These are phyloP conservation scores for Colletotrichum orchidophilum DNA, from an alignment of 2,329 filamentous ascomycete species.

Conservation along the genomic window DNA sequence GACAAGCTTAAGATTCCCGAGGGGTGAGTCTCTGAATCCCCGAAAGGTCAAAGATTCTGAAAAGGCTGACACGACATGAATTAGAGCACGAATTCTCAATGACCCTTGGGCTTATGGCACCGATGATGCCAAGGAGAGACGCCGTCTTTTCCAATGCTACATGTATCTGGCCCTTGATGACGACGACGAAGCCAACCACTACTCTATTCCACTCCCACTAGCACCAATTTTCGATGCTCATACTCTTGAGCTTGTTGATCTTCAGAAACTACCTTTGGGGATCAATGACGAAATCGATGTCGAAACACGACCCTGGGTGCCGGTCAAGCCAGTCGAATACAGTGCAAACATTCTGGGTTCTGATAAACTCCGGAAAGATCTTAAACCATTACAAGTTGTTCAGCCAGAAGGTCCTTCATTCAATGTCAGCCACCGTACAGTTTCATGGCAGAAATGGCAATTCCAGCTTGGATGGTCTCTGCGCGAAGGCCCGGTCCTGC, in stretches of 20 bases:
- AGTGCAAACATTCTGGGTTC: not conserved
- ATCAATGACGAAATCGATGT: not conserved
- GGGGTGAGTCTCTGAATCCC: not conserved
- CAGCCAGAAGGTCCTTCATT: constrained; percentile 71
- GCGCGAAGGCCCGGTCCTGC: constrained; percentile 66
- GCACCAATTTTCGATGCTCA: not conserved
- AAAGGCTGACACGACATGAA: not conserved
- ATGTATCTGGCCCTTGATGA: not conserved
- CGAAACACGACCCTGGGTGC: not conserved
- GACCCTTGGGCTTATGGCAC: not conserved
- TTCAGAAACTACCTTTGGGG: not conserved
- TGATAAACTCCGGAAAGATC: constrained; percentile 44
- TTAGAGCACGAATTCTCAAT: not conserved
- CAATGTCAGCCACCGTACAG: constrained; percentile 22
- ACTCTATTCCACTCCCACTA: not conserved
- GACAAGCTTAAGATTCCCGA: not conserved
- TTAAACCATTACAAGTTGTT: constrained; percentile 69
- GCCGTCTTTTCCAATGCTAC: not conserved
- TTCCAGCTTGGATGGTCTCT: constrained; percentile 68
- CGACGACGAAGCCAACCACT: not conserved
- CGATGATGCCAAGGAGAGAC: not conserved
- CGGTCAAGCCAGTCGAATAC: not conserved
- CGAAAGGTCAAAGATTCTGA: not conserved
- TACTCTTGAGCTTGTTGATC: not conserved
- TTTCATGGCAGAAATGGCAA: constrained; percentile 52